Conservation (phyloP, 495 filamentous ascomycete species). For the Aspergillus sclerotioniger region DNA sequence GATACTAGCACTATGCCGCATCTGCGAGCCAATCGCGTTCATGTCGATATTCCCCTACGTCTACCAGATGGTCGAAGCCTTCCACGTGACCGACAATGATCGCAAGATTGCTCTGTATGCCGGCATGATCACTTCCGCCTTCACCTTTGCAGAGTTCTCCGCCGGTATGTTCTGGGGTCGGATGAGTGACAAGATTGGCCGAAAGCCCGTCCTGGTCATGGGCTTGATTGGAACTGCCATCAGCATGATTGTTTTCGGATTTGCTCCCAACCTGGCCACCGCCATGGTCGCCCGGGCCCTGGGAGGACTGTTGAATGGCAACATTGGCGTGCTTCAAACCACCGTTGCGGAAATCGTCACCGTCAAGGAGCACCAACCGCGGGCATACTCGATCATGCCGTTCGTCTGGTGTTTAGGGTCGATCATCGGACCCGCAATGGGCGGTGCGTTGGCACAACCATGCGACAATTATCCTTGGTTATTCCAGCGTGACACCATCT, state of each 20-base stretch:
- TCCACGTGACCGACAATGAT: constrained; percentile 75
- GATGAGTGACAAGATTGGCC: constrained; percentile 86
- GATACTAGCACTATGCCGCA: constrained; percentile 76
- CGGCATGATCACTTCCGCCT: constrained; percentile 94
- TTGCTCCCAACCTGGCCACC: constrained; percentile 77
- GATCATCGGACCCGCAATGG: constrained; percentile 87
- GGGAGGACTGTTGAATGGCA: constrained; percentile 91
- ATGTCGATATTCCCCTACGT: constrained; percentile 99
- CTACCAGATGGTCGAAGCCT: constrained; percentile 95
- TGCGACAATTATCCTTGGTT: constrained; percentile 74
- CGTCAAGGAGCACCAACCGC: constrained; percentile 85
- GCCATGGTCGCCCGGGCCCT: constrained; percentile 85
- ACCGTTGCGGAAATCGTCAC: constrained; percentile 92
- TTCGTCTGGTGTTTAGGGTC: constrained; percentile 95
- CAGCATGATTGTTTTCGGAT: constrained; percentile 93
- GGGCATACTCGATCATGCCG: constrained; percentile 95
- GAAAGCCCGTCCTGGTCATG: constrained; percentile 87
- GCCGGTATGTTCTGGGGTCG: constrained; percentile 89
- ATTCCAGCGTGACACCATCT: constrained; percentile 71
- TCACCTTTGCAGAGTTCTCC: constrained; percentile 92
- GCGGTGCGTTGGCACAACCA: constrained; percentile 84
- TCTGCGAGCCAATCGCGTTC: constrained; percentile 98
- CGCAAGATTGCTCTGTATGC: constrained; percentile 86
- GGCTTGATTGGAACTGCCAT: constrained; percentile 86
- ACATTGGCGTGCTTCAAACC: constrained; percentile 92